Evolutionary conservation across 2,329 filamentous ascomycete species (phyloP).

Genomic region (Stagonosporopsis tanaceti): DNA sequence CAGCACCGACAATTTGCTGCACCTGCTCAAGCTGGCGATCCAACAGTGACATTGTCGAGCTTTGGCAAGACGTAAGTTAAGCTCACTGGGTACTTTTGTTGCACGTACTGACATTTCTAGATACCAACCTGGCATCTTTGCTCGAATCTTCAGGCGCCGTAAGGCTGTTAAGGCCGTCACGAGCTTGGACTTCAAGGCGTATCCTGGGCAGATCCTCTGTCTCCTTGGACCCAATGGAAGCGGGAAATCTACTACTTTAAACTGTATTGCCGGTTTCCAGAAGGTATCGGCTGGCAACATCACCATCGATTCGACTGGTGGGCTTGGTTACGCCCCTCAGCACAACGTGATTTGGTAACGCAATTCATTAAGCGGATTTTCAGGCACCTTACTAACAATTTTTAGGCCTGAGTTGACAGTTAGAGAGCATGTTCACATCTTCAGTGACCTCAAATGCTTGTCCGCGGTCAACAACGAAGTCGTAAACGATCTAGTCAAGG

Average conservation of each 20-base stretch:
- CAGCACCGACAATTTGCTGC: conserved; percentile 44
- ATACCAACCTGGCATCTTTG: conserved; percentile 27
- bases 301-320: conserved; percentile 31
- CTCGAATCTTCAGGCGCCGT: conserved; percentile 28
- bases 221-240: conserved; percentile 39
- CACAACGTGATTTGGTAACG: conserved; percentile 36
- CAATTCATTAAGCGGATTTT: too few species aligned
- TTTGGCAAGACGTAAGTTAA: conserved; percentile 33
- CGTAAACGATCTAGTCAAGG: conserved; percentile 54
- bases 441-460: conserved; percentile 38
- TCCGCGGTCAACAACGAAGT: conserved; percentile 54
- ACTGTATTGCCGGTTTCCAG: conserved; percentile 34
- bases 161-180: conserved; percentile 33
- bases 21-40: conserved; percentile 12
- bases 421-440: conserved; percentile 39
- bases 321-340: conserved; percentile 38
- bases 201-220: conserved; percentile 36
- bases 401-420: conserved; percentile 38
- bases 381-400: conserved; percentile 43
- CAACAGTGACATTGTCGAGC: conserved; percentile 52
- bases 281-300: conserved; percentile 35
- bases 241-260: conserved; percentile 38
- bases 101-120: conserved; percentile 6
- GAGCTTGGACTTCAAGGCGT: conserved; percentile 30
- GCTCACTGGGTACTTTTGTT: not conserved